Evolutionary conservation across 1,139 yeast genomes (phyloP).

Genomic region (Debaryomyces subglobosus): DNA sequence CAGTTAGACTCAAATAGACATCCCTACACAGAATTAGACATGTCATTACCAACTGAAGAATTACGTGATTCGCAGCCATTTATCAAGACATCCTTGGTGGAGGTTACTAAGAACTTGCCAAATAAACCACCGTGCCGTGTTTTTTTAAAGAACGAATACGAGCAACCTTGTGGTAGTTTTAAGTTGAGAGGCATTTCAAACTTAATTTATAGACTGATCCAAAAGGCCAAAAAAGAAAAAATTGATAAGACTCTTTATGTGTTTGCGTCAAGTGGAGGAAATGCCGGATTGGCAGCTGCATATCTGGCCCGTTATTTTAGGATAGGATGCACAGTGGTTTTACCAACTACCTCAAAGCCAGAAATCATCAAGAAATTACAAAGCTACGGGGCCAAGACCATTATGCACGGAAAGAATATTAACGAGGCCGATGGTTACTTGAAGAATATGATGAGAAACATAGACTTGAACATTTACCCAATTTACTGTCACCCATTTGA

Average conservation of each 20-base stretch:
- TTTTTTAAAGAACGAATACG: slow-evolving; percentile 40
- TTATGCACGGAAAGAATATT: slow-evolving; percentile 37
- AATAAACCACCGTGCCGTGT: slow-evolving; percentile 30
- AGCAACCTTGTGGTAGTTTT: slow-evolving; percentile 47
- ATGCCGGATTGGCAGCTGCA: slow-evolving; percentile 52
- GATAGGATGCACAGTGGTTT: slow-evolving; percentile 42
- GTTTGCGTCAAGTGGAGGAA: slow-evolving; percentile 49
- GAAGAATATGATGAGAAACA: slow-evolving; percentile 21
- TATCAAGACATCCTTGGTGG: slow-evolving; percentile 29
- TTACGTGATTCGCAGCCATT: slow-evolving; percentile 19
- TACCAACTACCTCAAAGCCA: slow-evolving; percentile 32
- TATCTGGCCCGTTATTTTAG: slow-evolving; percentile 32
- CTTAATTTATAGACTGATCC: slow-evolving; percentile 27
- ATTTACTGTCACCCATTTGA: slow-evolving; percentile 49
- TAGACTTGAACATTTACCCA: slow-evolving; percentile 23
- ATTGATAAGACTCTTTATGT: slow-evolving; percentile 27
- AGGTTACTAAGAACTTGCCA: slow-evolving; percentile 30
- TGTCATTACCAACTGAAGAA: slow-evolving; percentile 5
- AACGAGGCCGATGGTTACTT: slow-evolving; percentile 42
- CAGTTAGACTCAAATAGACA: background rate
- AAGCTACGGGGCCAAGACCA: slow-evolving; percentile 31
- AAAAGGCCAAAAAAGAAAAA: slow-evolving; percentile 20
- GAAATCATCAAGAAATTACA: slow-evolving; percentile 29
- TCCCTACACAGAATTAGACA: background rate
- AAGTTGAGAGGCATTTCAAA: slow-evolving; percentile 45